These are phyloP conservation scores for Penicillium subrubescens DNA, from an alignment of 495 filamentous ascomycete species.

Conservation along the genomic window DNA sequence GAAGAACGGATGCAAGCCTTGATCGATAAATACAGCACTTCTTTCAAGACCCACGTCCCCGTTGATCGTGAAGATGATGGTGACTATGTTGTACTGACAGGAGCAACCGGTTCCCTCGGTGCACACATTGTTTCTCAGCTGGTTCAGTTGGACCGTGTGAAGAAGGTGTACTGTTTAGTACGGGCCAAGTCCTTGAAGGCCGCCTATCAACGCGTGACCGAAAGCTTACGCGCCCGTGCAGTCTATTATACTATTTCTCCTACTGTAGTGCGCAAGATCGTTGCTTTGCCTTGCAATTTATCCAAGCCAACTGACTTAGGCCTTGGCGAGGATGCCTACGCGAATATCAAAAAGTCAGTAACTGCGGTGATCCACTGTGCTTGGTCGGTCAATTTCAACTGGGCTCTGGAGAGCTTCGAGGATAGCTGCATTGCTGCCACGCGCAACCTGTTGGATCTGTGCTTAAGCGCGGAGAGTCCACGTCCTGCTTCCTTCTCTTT, in stretches of 20 bases:
- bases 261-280: background rate
- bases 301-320: background rate
- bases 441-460: background rate
- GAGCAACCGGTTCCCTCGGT: background rate
- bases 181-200: background rate
- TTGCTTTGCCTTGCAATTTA: background rate
- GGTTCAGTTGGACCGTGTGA: background rate
- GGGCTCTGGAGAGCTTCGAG: conserved; percentile 59
- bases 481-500: conserved; percentile 49
- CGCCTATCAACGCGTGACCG: background rate
- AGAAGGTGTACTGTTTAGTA: background rate
- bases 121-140: background rate
- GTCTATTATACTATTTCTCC: background rate
- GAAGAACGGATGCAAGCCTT: background rate
- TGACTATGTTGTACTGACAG: background rate
- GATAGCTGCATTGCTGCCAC: conserved; percentile 53
- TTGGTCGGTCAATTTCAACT: conserved; percentile 74
- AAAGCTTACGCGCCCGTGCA: background rate
- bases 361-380: conserved; percentile 64
- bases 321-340: conserved; percentile 35
- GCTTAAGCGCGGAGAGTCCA: background rate
- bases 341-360: conserved; percentile 38
- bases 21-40: background rate
- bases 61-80: background rate
- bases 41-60: background rate